Conservation (phyloP, 805 yeast species). For the Lipomyces yamadae region DNA sequence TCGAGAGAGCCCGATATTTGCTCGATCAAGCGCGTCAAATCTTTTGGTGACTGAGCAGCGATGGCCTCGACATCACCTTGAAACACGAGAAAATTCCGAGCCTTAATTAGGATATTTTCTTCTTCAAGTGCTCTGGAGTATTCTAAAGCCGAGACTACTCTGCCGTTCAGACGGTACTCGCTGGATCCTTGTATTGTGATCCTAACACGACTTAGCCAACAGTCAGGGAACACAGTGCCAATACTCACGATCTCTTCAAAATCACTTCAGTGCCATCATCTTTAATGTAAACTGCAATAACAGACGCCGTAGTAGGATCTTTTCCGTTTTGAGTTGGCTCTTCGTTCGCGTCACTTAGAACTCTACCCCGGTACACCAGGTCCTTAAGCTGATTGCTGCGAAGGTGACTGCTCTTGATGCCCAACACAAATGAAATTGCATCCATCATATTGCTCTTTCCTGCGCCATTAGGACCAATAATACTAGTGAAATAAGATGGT, state of each 20-base stretch:
- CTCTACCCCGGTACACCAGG: conserved; percentile 76
- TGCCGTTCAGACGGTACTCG: conserved; percentile 68
- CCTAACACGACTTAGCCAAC: conserved; percentile 11
- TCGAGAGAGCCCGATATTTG: conserved; percentile 82
- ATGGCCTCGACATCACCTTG: conserved; percentile 97
- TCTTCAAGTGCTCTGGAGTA: conserved; percentile 69
- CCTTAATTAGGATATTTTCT: conserved; percentile 84
- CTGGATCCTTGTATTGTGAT: conserved; percentile 60
- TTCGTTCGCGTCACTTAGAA: conserved; percentile 41
- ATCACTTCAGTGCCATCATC: conserved; percentile 60
- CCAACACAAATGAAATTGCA: conserved; percentile 92
- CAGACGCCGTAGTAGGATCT: conserved; percentile 60
- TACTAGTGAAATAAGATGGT: conserved; percentile 73
- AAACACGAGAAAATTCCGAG: conserved; percentile 88
- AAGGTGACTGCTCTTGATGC: conserved; percentile 74
- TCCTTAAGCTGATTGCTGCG: conserved; percentile 77
- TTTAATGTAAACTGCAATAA: conserved; percentile 74
- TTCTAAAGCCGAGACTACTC: conserved; percentile 62
- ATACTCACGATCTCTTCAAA: conserved; percentile 60
- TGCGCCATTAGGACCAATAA: conserved; percentile 98
- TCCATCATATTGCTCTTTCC: conserved; percentile 98
- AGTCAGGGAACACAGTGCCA: not conserved
- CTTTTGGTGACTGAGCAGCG: conserved; percentile 82
- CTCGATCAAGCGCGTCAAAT: conserved; percentile 75
- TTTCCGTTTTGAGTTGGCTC: conserved; percentile 24